Evolutionary conservation across 2,329 filamentous ascomycete genomes (phyloP).

Genomic region (Aureobasidium vineae): DNA sequence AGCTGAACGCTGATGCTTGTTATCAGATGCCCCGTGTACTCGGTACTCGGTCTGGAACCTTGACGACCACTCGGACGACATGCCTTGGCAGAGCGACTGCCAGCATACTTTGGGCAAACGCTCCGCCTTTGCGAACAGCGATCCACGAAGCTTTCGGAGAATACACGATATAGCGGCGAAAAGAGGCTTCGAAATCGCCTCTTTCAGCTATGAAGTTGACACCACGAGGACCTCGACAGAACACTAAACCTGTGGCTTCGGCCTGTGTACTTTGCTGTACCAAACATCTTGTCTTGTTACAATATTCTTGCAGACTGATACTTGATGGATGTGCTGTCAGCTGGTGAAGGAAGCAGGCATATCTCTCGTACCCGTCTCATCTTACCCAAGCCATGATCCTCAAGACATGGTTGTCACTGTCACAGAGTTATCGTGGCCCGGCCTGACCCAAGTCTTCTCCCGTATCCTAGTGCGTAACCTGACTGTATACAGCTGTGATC

Average conservation of each 20-base stretch:
- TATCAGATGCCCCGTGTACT: background rate
- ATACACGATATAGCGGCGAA: background rate
- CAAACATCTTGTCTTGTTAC: background rate
- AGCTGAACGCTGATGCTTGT: constrained; percentile 9
- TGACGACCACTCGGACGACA: background rate
- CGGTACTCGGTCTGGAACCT: constrained; percentile 1
- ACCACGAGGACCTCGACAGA: background rate
- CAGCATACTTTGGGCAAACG: background rate
- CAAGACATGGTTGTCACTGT: background rate
- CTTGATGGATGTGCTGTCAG: background rate
- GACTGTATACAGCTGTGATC: background rate
- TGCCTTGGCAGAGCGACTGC: background rate
- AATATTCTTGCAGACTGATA: background rate
- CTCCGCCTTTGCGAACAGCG: background rate
- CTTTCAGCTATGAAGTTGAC: background rate
- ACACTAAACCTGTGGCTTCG: background rate
- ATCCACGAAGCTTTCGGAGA: background rate
- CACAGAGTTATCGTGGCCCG: background rate
- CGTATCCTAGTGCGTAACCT: background rate
- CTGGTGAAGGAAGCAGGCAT: background rate
- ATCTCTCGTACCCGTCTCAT: background rate
- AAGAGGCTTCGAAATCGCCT: background rate
- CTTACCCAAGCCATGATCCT: background rate
- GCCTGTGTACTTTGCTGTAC: background rate
- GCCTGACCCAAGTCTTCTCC: background rate